A percentile compares a stretch with the other conserved stretches of the same genome.
Evolutionary conservation across 192 early-diverging fungal genomes (phyloP).

Genomic region (Coemansia sp.): DNA sequence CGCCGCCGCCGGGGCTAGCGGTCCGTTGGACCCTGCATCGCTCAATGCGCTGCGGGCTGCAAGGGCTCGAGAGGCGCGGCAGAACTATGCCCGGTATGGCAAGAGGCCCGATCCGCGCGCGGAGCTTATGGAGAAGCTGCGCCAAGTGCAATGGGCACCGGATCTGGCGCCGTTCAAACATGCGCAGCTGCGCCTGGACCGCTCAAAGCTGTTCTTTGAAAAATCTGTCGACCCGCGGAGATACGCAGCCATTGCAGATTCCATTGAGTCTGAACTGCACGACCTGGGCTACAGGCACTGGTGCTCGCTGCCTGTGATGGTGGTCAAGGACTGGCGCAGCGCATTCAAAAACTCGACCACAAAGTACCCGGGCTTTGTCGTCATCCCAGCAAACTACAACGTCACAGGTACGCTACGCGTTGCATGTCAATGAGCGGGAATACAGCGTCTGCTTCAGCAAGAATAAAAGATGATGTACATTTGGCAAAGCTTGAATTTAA

Average conservation of each 20-base stretch:
- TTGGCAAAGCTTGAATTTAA: no score
- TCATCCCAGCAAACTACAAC: constrained; percentile 16
- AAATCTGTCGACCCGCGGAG: constrained; percentile 12
- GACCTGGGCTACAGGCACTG: constrained; percentile 29
- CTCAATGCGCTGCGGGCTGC: constrained; percentile 19
- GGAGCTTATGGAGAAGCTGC: constrained; percentile 13
- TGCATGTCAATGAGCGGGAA: no score
- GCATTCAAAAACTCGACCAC: constrained; percentile 9
- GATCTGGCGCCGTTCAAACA: not conserved
- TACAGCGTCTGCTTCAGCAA: no score
- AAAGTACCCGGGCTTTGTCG: constrained; percentile 37
- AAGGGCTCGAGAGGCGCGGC: constrained; percentile 25
- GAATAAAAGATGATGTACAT: no score
- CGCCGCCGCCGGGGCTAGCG: not conserved
- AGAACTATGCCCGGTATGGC: constrained; percentile 15
- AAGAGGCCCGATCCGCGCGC: constrained; percentile 7
- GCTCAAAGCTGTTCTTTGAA: constrained; percentile 30
- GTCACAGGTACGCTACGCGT: no score
- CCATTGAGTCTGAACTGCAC: constrained; percentile 26
- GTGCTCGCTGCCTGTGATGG: constrained; percentile 39
- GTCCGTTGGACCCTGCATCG: no score
- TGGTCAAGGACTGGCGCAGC: constrained; percentile 22
- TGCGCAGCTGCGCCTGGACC: constrained; percentile 9
- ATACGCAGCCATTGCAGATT: constrained; percentile 6
- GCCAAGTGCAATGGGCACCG: constrained; percentile 16